A percentile compares a stretch with the other conserved stretches of the same genome.
These are phyloP conservation scores for Linum tenue DNA, from an alignment of 345 rosid species.

Conservation along the genomic window DNA sequence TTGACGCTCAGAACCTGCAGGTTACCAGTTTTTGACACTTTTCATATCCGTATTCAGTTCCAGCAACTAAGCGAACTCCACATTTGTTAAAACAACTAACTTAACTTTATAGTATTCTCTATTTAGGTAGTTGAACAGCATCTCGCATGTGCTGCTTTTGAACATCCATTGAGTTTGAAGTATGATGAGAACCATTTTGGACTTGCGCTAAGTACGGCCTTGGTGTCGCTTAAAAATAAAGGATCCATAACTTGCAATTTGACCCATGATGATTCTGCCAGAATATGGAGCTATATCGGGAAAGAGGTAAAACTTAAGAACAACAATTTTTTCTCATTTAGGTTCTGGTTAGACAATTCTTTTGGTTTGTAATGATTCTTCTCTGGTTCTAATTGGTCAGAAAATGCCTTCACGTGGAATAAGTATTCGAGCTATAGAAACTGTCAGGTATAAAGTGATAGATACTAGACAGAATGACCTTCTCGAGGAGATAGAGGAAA, in stretches of 20 bases:
- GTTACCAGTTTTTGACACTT: constrained; percentile 27
- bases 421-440: constrained; percentile 81
- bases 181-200: constrained; percentile 75
- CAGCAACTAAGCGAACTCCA: constrained; percentile 10
- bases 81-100: constrained; percentile 12
- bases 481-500: constrained; percentile 90
- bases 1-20: constrained; percentile 79
- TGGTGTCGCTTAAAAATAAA: constrained; percentile 45
- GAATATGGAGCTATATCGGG: constrained; percentile 75
- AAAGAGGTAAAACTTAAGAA: constrained; percentile 43
- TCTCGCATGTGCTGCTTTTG: constrained; percentile 76
- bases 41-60: constrained; percentile 12
- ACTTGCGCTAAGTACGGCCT: constrained; percentile 38
- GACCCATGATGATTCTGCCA: constrained; percentile 46
- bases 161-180: constrained; percentile 64
- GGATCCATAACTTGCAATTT: constrained; percentile 49
- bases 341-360: not conserved
- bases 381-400: constrained; percentile 19
- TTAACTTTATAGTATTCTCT: not conserved
- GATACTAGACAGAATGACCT: constrained; percentile 37
- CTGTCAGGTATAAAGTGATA: constrained; percentile 54
- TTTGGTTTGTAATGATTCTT: constrained; percentile 12
- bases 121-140: constrained; percentile 87
- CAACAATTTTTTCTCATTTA: not conserved
- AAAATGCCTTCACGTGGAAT: constrained; percentile 62